Evolutionary conservation across 768 basidiomycete species (phyloP), one percentile per base, ranked within the genome.

Genomic region (Lepiota brunneoincarnata): DNA sequence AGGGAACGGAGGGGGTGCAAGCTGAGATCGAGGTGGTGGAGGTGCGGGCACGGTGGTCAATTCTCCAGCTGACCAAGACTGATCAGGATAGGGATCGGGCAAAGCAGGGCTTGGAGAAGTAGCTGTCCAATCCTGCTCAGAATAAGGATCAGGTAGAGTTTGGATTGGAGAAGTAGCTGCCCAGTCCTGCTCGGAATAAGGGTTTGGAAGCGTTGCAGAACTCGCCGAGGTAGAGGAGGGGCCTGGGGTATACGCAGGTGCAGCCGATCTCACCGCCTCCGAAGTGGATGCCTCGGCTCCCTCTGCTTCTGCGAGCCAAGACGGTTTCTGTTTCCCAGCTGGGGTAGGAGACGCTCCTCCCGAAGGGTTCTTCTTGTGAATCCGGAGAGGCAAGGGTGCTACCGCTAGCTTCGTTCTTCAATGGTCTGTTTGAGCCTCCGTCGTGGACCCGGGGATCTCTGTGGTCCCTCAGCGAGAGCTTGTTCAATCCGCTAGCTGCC

Each of bases 331-430:
- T 14, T 58, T 58, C 20, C 41, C 48, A 18, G 28, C 14, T n/a
- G 45, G 51, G 28, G n/a, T 35, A 26, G 31, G 17, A n/a, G 48
- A 41, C 28, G 55, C 49, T n/a, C 43, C 39, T 3, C 47, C 49
- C 12, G 54, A 15, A 23, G 54, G 61, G n/a, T 46, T 50, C 47
- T 64, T 68, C 57, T 68, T 66, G 44, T 68, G 64, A 42, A 68
- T 61, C 20, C 64, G 64, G 26, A 64, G 49, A 17, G 64, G 63
- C 5, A 56, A n/a, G 49, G 34, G 58, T 55, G 36, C 21, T 31
- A 10, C 18, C 38, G 12, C 3, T 42, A 28, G 11, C 38, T 9
- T 51, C 31, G 5, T 23, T 34, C 6, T 12, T 17, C 34, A 37
- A 14, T 12, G 31, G 21, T 15, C 49, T 46, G 17, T 12, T 43